A percentile compares a stretch with the other conserved stretches of the same genome.
Conservation (phyloP, 768 basidiomycete genomes). For the Hericium alpestre region DNA sequence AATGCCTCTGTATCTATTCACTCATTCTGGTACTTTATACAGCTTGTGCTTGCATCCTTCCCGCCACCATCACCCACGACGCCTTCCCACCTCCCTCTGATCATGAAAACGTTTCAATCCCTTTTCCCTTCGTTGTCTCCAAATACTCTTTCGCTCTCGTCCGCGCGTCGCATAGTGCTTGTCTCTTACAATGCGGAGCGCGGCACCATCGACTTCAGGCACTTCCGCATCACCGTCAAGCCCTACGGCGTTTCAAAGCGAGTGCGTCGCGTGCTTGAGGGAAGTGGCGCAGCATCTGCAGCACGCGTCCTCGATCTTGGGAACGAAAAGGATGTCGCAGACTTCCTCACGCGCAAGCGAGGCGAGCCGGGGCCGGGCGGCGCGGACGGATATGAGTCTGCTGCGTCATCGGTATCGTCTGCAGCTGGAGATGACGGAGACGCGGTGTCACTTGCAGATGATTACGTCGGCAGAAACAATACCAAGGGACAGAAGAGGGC, state of each 20-base stretch:
- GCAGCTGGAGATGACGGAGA: constrained; percentile 49
- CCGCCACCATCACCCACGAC: constrained; percentile 64
- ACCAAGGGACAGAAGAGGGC: constrained; percentile 85
- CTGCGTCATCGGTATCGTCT: constrained; percentile 45
- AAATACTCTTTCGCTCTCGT: constrained; percentile 67
- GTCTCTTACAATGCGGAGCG: constrained; percentile 82
- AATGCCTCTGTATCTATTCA: neutral
- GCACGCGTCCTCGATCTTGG: constrained; percentile 64
- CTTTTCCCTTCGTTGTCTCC: constrained; percentile 91
- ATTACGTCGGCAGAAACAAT: constrained; percentile 94
- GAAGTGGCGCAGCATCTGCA: constrained; percentile 28
- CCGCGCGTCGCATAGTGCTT: constrained; percentile 89
- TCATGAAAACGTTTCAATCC: constrained; percentile 94
- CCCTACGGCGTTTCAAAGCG: constrained; percentile 90
- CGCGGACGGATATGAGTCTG: constrained; percentile 71
- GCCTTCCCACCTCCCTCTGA: constrained; percentile 76
- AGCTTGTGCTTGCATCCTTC: constrained; percentile 91
- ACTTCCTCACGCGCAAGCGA: constrained; percentile 76
- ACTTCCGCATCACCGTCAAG: constrained; percentile 91
- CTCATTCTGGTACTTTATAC: neutral
- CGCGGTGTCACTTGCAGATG: constrained; percentile 76
- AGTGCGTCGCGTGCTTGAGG: constrained; percentile 77
- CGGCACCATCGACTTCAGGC: constrained; percentile 83
- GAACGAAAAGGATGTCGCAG: constrained; percentile 88
- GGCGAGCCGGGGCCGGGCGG: constrained; percentile 42